Evolutionary conservation across 306 rosid species (phyloP).

Genomic region (Sicyos edulis): DNA sequence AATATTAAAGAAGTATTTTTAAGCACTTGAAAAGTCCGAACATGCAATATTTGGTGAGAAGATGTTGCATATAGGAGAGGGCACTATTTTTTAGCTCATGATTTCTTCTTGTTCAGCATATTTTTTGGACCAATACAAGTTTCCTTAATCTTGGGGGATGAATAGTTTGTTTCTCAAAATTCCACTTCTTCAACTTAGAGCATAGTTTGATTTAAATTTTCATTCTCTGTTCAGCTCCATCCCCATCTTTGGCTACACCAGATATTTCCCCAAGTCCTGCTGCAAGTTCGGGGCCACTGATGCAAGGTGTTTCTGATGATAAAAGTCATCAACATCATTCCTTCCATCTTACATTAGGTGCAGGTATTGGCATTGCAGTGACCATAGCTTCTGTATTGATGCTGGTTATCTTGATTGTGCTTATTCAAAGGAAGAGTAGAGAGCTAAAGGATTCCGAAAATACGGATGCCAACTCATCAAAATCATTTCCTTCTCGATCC

Average conservation of each 20-base stretch:
- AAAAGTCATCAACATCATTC: conserved; percentile 51
- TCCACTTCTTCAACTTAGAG: background rate
- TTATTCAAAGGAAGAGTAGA: conserved; percentile 67
- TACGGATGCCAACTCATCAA: conserved; percentile 41
- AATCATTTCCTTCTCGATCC: conserved; percentile 46
- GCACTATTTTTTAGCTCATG: background rate
- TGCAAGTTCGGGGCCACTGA: conserved; percentile 55
- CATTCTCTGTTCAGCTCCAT: conserved; percentile 51
- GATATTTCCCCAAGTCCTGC: conserved; percentile 79
- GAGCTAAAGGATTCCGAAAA: conserved; percentile 58
- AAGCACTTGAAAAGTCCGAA: no score
- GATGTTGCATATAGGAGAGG: background rate
- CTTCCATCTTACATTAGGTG: conserved; percentile 65
- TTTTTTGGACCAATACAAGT: background rate
- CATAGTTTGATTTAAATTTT: background rate
- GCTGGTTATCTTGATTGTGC: conserved; percentile 66
- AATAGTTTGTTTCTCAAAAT: background rate
- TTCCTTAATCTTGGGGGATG: background rate
- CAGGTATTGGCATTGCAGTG: conserved; percentile 68
- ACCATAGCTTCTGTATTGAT: conserved; percentile 60
- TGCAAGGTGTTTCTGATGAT: conserved; percentile 38
- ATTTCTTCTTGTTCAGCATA: background rate
- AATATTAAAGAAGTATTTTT: no score
- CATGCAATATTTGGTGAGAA: background rate
- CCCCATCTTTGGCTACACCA: conserved; percentile 49